A percentile compares a stretch with the other conserved stretches of the same genome.
These are phyloP conservation scores for Geosmithia morbida DNA, from an alignment of 2,329 filamentous ascomycete genomes.

Conservation along the genomic window DNA sequence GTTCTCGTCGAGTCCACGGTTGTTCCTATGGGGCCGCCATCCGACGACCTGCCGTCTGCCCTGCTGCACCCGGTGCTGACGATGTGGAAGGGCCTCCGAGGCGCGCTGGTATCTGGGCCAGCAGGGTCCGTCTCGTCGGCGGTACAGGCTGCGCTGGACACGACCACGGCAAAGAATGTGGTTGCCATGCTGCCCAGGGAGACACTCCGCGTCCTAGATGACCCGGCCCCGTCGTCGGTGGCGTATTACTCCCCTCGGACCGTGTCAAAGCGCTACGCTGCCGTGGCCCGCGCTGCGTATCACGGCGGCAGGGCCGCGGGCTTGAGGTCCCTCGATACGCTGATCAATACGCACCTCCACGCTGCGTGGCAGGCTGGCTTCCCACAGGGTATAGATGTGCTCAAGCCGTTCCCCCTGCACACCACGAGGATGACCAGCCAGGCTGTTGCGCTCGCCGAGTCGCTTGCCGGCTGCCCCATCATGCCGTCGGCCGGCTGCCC, in stretches of 20 bases:
- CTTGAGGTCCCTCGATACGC: slow-evolving; percentile 49
- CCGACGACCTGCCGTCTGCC: slow-evolving; percentile 52
- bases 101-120: slow-evolving; percentile 59
- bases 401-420: slow-evolving; percentile 61
- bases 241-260: slow-evolving; percentile 60
- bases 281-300: slow-evolving; percentile 28
- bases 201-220: slow-evolving; percentile 22
- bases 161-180: slow-evolving; percentile 46
- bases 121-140: slow-evolving; percentile 48
- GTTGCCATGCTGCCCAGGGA: slow-evolving; percentile 42
- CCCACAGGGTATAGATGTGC: slow-evolving; percentile 59
- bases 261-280: slow-evolving; percentile 47
- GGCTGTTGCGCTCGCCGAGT: slow-evolving; percentile 57
- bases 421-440: slow-evolving; percentile 59
- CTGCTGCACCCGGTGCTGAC: slow-evolving; percentile 61
- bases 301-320: slow-evolving; percentile 38
- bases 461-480: slow-evolving; percentile 63
- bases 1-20: slow-evolving; percentile 66
- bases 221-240: slow-evolving; percentile 36
- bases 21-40: slow-evolving; percentile 59
- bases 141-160: slow-evolving; percentile 44
- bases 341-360: slow-evolving; percentile 80
- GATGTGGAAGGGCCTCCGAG: slow-evolving; percentile 56
- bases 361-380: slow-evolving; percentile 72
- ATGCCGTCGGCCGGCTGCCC: slow-evolving; percentile 67